These are phyloP conservation scores for bread wheat (Triticum aestivum) DNA, from an alignment of 176 grass and related monocot genomes.

Conservation along the genomic window IWGSC_CS_RefSeq_v2.1 NC_057811.1:14314511-14315010, in stretches of 20 bases:
- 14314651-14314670: slow-evolving; percentile 53
- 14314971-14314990: slow-evolving; percentile 14
- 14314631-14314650: slow-evolving; percentile 35
- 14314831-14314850: neutral
- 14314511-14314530: neutral
- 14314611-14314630: slow-evolving; percentile 51
- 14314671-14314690: slow-evolving; percentile 31
- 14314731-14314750: slow-evolving; percentile 18
- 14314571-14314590: neutral
- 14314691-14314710: slow-evolving; percentile 2
- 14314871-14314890: slow-evolving; percentile 24
- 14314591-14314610: slow-evolving; percentile 2
- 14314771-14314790: slow-evolving; percentile 34
- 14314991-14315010: slow-evolving; percentile 9
- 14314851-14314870: neutral
- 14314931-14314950: slow-evolving; percentile 34
- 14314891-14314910: slow-evolving; percentile 10
- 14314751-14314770: slow-evolving; percentile 8
- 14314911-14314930: slow-evolving; percentile 20
- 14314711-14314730: slow-evolving; percentile 32
- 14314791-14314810: neutral
- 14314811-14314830: neutral
- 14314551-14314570: neutral
- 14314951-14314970: slow-evolving; percentile 22
- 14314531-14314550: neutral